phyloP scores from a whole-genome alignment of 805 yeast species.

The Candida alai region DNA sequence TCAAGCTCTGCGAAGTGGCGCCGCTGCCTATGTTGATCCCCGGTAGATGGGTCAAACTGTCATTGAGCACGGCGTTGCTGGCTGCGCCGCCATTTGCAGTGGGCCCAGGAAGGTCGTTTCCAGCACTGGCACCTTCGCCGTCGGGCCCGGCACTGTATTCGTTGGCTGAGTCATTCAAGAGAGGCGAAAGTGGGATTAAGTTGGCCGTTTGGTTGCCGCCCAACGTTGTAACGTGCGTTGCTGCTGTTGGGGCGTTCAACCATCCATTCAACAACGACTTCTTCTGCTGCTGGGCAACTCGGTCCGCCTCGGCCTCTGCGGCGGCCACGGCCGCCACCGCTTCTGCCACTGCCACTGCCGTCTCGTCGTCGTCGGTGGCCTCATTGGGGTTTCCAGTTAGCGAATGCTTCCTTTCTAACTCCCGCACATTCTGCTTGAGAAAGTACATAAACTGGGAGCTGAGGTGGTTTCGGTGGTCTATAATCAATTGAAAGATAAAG shows the following conservation, averaged over 20 bases:
- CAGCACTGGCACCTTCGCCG: conserved; percentile 2
- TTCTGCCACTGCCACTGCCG: conserved; percentile 5
- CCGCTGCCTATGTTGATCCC: too few species aligned
- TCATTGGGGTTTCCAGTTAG: too few species aligned
- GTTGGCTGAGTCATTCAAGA: conserved; percentile 10
- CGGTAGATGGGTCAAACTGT: conserved; percentile 15
- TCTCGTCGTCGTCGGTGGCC: conserved; percentile 2
- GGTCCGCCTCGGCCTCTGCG: conserved; percentile 3
- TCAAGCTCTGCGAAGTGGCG: not conserved
- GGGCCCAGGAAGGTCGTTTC: not conserved
- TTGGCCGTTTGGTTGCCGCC: conserved; percentile 4
- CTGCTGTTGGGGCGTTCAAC: conserved; percentile 7
- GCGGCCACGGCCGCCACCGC: conserved; percentile 5
- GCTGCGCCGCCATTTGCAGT: not conserved
- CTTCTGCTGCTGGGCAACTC: conserved; percentile 8
- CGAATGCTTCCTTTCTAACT: too few species aligned
- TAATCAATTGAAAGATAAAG: conserved; percentile 12
- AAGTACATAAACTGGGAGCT: conserved; percentile 7
- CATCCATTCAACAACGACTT: conserved; percentile 11
- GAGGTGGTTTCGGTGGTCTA: conserved; percentile 12
- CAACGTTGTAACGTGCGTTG: not conserved
- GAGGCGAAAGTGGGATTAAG: conserved; percentile 11
- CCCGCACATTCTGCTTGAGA: too few species aligned
- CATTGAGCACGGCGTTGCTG: conserved; percentile 5
- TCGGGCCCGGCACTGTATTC: conserved; percentile 1